A percentile compares a stretch with the other conserved stretches of the same genome.
Conservation (phyloP, 129 eudicot genomes). For the Arctium lappa region DNA sequence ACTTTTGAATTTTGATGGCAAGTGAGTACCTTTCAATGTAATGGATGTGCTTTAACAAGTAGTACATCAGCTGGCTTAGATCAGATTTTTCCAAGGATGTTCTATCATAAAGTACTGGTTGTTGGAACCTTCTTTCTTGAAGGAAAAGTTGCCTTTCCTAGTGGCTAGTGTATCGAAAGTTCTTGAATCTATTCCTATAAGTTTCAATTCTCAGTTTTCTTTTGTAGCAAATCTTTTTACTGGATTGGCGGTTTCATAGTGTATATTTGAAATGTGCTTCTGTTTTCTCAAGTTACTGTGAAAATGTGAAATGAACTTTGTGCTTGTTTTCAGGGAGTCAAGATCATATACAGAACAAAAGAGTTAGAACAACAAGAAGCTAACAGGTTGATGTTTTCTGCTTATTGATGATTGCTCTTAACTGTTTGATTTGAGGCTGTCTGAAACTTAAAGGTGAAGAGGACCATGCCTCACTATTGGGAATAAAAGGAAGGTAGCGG, state of each 20-base stretch:
- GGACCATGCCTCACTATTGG: too few species aligned
- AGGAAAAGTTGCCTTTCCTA: slow-evolving; percentile 83
- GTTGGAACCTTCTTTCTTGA: slow-evolving; percentile 84
- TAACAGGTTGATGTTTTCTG: slow-evolving; percentile 53
- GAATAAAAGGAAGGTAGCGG: too few species aligned
- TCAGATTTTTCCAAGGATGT: slow-evolving; percentile 96
- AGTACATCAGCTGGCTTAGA: slow-evolving; percentile 90
- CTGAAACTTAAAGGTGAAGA: too few species aligned
- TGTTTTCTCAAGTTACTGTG: not conserved
- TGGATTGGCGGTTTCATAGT: not conserved
- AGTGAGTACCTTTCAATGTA: not conserved
- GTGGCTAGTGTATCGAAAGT: slow-evolving; percentile 66
- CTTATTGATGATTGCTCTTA: not conserved
- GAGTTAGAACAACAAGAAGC: slow-evolving; percentile 93
- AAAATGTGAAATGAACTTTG: not conserved
- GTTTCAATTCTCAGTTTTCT: slow-evolving; percentile 12
- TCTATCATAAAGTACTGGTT: slow-evolving; percentile 89
- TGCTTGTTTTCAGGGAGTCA: slow-evolving; percentile 64
- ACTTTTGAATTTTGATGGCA: not conserved
- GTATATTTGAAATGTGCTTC: not conserved
- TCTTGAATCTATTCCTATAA: slow-evolving; percentile 85
- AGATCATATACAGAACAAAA: slow-evolving; percentile 83
- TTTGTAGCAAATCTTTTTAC: not conserved
- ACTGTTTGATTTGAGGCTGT: not conserved
- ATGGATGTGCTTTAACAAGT: slow-evolving; percentile 46